Percentiles rank a stretch among this genome's conserved stretches.
Conservation (phyloP, 2,329 filamentous ascomycete genomes). For the Laburnicola sp. region DNA sequence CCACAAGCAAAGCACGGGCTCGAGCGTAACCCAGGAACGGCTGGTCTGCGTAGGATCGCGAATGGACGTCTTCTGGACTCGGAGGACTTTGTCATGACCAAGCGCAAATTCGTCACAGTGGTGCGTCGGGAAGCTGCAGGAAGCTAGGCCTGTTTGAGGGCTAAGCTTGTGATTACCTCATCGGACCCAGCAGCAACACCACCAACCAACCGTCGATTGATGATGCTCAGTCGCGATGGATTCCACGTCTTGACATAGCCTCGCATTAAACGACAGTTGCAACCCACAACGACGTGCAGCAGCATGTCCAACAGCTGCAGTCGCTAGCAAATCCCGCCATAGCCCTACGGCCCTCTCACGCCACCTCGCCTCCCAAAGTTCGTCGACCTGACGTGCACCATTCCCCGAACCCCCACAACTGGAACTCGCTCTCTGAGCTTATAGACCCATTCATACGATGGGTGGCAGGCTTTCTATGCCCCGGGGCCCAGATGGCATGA, state of each 20-base stretch:
- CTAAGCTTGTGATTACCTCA: neutral
- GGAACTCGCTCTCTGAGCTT: neutral
- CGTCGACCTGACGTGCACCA: neutral
- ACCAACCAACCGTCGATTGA: too few species aligned
- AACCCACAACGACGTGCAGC: neutral
- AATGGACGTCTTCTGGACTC: conserved; percentile 1
- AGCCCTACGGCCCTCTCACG: neutral
- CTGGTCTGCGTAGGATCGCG: neutral
- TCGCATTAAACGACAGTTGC: neutral
- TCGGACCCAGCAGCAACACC: neutral
- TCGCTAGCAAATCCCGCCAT: neutral
- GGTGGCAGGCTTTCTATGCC: conserved; percentile 53
- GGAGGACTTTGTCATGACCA: conserved; percentile 4
- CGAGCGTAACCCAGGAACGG: neutral
- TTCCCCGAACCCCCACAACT: neutral
- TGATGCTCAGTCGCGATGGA: neutral
- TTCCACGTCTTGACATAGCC: neutral
- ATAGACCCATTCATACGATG: conserved; percentile 35
- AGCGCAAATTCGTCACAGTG: neutral
- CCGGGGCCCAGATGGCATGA: conserved; percentile 48
- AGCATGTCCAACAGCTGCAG: neutral
- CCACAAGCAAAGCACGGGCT: neutral
- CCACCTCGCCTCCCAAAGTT: neutral
- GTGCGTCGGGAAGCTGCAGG: conserved; percentile 2
- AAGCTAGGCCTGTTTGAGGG: conserved; percentile 1